Base-by-base conservation (phyloP, 202 grass and related monocot species). In the Setaria italica region DNA sequence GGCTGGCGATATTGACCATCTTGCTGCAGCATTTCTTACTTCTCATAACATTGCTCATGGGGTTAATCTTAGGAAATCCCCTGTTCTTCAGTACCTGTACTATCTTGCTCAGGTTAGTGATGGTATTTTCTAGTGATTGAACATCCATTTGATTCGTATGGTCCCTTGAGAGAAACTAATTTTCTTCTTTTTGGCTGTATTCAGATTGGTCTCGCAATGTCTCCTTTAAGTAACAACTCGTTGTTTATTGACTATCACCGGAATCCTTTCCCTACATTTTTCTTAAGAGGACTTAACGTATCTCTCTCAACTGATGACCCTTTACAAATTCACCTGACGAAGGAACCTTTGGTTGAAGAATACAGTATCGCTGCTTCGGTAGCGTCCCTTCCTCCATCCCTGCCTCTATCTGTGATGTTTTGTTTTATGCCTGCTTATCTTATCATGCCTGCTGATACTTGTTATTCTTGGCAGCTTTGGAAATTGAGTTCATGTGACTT, bases 291-390 rank as follows among this genome's bases (percentile, higher is more conserved):
- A 70, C 88, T 95, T 80, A 98, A 98, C 62, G 85, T 98, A 50
- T 97, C 95, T 76, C 95, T 98, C n/a, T 98, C 92, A 45, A 98
- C 92, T 63, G 95, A 98, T 79, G 95, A 95, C 66, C 95, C 92
- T 65, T 63, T 98, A 73, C 95, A 98, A 95, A 98, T 98, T 76
- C 92, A 98, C 65, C 81, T 98, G 39, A 98, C 92, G 45, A 98
- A 98, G 90, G 95, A 98, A 83, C 92, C 92, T 88, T 88, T 98
- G 87, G 95, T 98, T 89, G 92, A 98, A 89, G 95, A 98, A 88
- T 98, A 98, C 60, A 98, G 92, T 74, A 78, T 98, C 19, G 95
- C 95, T 84, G 95, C 95, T 86, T 91, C 95, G 39, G 95, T 95
- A 90, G 85, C 62, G 35, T n/a, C 57, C 56, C 74, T 56, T 10